Conservation (phyloP, 2,329 filamentous ascomycete species). For the Aspergillus candidus region DNA sequence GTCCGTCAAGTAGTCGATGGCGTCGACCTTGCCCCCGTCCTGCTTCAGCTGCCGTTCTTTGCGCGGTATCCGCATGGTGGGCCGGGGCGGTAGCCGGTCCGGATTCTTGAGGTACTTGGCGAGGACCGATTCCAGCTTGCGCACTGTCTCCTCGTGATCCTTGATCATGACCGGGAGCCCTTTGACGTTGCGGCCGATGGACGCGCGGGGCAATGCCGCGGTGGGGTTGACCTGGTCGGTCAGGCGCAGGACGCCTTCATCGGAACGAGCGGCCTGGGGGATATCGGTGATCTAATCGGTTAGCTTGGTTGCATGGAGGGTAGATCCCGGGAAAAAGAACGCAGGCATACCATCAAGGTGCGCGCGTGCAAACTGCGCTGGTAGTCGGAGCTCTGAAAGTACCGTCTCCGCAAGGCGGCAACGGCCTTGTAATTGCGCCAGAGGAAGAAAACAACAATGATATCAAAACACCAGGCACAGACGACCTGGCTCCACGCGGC, state of each 20-base stretch:
- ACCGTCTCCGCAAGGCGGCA: slow-evolving; percentile 62
- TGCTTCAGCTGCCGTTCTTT: slow-evolving; percentile 63
- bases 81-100: slow-evolving; percentile 69
- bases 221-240: slow-evolving; percentile 75
- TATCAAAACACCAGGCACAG: slow-evolving; percentile 60
- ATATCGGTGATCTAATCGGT: slow-evolving; percentile 67
- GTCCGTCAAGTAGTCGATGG: slow-evolving; percentile 85
- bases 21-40: slow-evolving; percentile 71
- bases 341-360: slow-evolving; percentile 47
- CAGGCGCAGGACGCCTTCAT: slow-evolving; percentile 81
- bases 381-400: slow-evolving; percentile 82
- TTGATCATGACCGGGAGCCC: slow-evolving; percentile 79
- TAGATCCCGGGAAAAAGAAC: no score
- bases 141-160: slow-evolving; percentile 73
- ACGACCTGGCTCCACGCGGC: slow-evolving; percentile 56
- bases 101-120: slow-evolving; percentile 90
- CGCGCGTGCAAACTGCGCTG: slow-evolving; percentile 76
- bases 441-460: slow-evolving; percentile 71
- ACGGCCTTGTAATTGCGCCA: slow-evolving; percentile 87
- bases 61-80: slow-evolving; percentile 72
- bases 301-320: neutral
- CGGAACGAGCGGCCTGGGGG: slow-evolving; percentile 65
- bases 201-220: slow-evolving; percentile 69
- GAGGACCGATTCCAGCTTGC: slow-evolving; percentile 73
- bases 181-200: slow-evolving; percentile 87